Evolutionary conservation across 495 filamentous ascomycete genomes (phyloP), one percentile per base, ranked within the genome.

Genomic region (Tetracladium marchalianum): DNA sequence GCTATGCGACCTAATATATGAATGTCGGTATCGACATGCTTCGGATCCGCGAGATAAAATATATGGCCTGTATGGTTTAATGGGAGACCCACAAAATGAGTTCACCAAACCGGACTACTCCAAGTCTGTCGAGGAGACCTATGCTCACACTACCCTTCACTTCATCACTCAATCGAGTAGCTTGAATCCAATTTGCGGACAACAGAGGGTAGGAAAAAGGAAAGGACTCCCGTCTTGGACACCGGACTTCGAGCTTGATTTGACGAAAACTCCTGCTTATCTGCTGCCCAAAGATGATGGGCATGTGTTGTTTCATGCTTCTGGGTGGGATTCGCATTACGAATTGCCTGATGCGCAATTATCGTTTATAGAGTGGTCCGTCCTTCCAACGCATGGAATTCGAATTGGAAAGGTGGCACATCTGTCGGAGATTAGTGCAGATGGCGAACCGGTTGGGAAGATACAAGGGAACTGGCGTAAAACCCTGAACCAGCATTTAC

Each of bases 1-100:
- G 17, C 37, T 51, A 3, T 1, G 16, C 32, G 35, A 39, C 6
- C 33, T 51, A 22, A 31, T 51, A 24, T 10, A 18, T 12, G 35
- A 39, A 17, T 51, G 41, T 39, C 33, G 24, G 32, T 22, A 46
- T 27, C 39, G 42, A 35, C 11, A 35, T 5, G 34, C 48, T 13
- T 33, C 33, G 17, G 35, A 51, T 41, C 57, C 43, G 27, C 35
- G 40, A 60, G 57, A 55, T 40, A 57, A 46, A 12, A 41, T 51
- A 15, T 43, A 44, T 45, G 11, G 17, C 11, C 42, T 51, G 11
- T 8, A 39, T 22, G 41, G 41, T n/a, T 18, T 51, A n/a, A 46
- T 51, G 48, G 41, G 17, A 31, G 48, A 51, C 35, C 3, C 9
- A 31, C 32, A 45, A 35, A 45, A 41, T 24, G 17, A 17, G 4